A percentile compares a stretch with the other conserved stretches of the same genome.
These are phyloP conservation scores for Fusarium tanahbumbuense DNA, from an alignment of 2,329 filamentous ascomycete species.

Conservation along the genomic window DNA sequence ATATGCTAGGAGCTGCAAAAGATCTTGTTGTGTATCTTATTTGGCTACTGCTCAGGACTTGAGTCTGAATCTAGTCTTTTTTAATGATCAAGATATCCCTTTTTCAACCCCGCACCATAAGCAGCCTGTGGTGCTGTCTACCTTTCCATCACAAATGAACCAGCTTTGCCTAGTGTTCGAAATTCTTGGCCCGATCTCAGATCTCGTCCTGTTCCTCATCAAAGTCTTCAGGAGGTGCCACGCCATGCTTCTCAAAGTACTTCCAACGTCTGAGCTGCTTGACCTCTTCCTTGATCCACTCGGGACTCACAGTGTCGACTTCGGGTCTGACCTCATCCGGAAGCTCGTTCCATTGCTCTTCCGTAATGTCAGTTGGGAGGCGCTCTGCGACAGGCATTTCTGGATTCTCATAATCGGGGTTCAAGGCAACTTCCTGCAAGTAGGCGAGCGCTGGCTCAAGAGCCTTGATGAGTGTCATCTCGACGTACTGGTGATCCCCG, in stretches of 20 bases:
- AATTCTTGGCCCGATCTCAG: constrained; percentile 21
- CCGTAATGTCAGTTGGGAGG: constrained; percentile 36
- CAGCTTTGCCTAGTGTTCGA: not conserved
- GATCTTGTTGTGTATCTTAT: constrained; percentile 38
- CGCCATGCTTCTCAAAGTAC: constrained; percentile 46
- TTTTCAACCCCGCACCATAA: not conserved
- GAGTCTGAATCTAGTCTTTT: constrained; percentile 33
- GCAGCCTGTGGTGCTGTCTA: not conserved
- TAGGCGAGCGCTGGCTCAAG: constrained; percentile 68
- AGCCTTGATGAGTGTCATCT: constrained; percentile 70
- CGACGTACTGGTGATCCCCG: constrained; percentile 67
- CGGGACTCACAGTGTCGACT: constrained; percentile 35
- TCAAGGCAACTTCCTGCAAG: constrained; percentile 66
- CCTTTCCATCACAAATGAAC: not conserved
- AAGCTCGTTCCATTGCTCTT: constrained; percentile 49
- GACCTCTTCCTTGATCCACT: constrained; percentile 40
- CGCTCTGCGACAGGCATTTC: constrained; percentile 48
- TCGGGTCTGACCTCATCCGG: constrained; percentile 48
- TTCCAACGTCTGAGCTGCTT: constrained; percentile 45
- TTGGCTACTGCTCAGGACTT: constrained; percentile 12
- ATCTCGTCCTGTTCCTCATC: constrained; percentile 40
- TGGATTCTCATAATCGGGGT: constrained; percentile 55
- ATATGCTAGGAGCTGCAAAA: constrained; percentile 11
- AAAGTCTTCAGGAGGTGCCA: constrained; percentile 32
- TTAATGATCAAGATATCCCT: constrained; percentile 32